Evolutionary conservation across 2,329 filamentous ascomycete genomes (phyloP).

Genomic region (Coniella vitis): DNA sequence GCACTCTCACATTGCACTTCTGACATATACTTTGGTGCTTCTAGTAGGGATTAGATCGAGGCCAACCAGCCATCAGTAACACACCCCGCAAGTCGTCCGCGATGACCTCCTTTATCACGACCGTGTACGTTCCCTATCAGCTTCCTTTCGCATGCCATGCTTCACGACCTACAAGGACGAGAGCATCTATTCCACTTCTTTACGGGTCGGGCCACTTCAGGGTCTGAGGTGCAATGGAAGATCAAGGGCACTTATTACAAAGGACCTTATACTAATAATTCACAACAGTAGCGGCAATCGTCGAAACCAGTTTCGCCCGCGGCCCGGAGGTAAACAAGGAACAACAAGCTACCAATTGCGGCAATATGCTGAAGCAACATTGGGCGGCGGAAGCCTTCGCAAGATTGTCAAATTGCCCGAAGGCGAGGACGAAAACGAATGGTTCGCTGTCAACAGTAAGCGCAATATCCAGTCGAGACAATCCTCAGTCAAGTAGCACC

Average conservation of each 20-base stretch:
- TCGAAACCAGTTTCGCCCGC: constrained; percentile 85
- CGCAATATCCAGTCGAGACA: background rate
- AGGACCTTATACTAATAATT: constrained; percentile 2
- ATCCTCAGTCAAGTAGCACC: background rate
- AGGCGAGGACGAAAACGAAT: constrained; percentile 95
- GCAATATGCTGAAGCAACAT: constrained; percentile 95
- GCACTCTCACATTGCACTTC: no score
- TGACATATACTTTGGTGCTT: no score
- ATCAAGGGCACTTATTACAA: background rate
- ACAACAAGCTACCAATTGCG: constrained; percentile 83
- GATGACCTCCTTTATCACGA: constrained; percentile 77
- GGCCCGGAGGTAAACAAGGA: constrained; percentile 76
- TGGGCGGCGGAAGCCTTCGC: constrained; percentile 87
- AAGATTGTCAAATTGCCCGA: constrained; percentile 97
- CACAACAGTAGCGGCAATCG: constrained; percentile 70
- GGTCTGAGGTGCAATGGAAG: background rate
- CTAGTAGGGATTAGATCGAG: no score
- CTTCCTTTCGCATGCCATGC: constrained; percentile 25
- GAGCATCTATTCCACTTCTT: no score
- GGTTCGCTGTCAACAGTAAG: constrained; percentile 93
- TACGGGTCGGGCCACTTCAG: background rate
- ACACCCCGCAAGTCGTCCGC: constrained; percentile 18
- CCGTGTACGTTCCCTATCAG: constrained; percentile 60
- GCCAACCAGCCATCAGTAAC: no score
- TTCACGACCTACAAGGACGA: no score